Conservation (phyloP, 805 yeast species). For the Isabelozyma heimii region DNA sequence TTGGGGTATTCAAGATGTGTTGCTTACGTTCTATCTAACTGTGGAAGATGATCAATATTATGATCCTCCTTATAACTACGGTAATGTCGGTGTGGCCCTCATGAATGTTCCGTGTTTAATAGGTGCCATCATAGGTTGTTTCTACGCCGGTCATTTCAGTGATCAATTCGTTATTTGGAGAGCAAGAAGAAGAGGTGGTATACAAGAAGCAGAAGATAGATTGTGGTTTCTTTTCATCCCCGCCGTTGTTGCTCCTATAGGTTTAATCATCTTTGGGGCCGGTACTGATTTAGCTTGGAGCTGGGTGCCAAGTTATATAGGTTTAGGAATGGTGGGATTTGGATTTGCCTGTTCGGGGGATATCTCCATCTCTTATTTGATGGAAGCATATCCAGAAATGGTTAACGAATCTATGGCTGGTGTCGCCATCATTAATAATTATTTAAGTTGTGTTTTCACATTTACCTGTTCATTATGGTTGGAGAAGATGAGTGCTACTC, state of each 20-base stretch:
- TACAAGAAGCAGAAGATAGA: conserved; percentile 37
- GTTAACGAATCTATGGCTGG: conserved; percentile 41
- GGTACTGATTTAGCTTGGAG: conserved; percentile 36
- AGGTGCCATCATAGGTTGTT: conserved; percentile 39
- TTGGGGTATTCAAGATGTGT: conserved; percentile 41
- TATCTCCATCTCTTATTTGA: conserved; percentile 35
- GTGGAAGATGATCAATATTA: conserved; percentile 36
- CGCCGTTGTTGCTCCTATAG: conserved; percentile 32
- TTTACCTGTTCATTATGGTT: conserved; percentile 41
- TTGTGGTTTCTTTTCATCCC: conserved; percentile 33
- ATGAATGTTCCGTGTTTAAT: conserved; percentile 40
- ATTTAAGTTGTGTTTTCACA: conserved; percentile 36
- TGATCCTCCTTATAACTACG: conserved; percentile 32
- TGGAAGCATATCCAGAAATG: conserved; percentile 41
- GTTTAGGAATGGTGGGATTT: conserved; percentile 34
- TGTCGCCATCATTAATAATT: conserved; percentile 36
- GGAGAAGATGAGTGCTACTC: conserved; percentile 31
- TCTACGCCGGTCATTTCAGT: conserved; percentile 31
- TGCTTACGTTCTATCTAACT: conserved; percentile 37
- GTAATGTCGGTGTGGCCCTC: conserved; percentile 33
- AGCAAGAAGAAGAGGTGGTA: conserved; percentile 34
- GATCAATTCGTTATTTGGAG: conserved; percentile 35
- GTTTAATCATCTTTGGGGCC: conserved; percentile 35
- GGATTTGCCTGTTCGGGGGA: conserved; percentile 41
- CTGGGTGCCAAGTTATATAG: conserved; percentile 38